Evolutionary conservation across 1,284 basidiomycete species (phyloP), one percentile per base, ranked within the genome.

Genomic region (Pseudozyma tsukubaensis): DNA sequence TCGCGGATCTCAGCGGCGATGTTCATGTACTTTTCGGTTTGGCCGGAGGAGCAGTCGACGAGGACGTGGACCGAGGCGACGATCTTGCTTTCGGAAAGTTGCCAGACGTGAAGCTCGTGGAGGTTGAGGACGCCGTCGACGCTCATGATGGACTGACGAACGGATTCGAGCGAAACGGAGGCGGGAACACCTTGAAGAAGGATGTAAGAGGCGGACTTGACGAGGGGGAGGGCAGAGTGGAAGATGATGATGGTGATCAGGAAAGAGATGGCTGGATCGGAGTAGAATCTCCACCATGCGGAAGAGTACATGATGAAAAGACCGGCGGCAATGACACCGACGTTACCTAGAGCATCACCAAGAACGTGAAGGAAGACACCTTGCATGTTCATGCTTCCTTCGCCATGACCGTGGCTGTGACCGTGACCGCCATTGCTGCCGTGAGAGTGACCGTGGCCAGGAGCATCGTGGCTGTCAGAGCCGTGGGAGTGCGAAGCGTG

Each of bases 211-310:
- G 96, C 93, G 74, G 93, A 94, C 85, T 91, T 92, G 76, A 97
- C 95, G 24, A 99, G 89, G 9, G 97, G 97, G 45, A 99, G 84
- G 2, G 97, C 94, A 53, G 93, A 95, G 11, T 92, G 93, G 87
- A 98, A 97, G 76, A 99, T 99, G 85, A 99, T 98, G 66, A 90
- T 88, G 8, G 97, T 96, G 86, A 99, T 99, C 59, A 98, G 87
- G 81, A 99, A 89, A 83, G 92, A 94, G 85, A 99, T 94, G 42
- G 91, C 85, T 0, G 97, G 97, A 85, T 99, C 97, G 76, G 91
- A 94, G 87, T 96, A 98, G 84, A 91, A 94, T 32, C 83, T 67
- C 83, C 83, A 84, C 49, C 59, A 76, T n/a, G 76, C 78, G 12
- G 55, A 43, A 7, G 81, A 81, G 59, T 65, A 67, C 59, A 76